Base-by-base conservation (phyloP, 805 yeast species). In the Blastobotrys americana region DNA sequence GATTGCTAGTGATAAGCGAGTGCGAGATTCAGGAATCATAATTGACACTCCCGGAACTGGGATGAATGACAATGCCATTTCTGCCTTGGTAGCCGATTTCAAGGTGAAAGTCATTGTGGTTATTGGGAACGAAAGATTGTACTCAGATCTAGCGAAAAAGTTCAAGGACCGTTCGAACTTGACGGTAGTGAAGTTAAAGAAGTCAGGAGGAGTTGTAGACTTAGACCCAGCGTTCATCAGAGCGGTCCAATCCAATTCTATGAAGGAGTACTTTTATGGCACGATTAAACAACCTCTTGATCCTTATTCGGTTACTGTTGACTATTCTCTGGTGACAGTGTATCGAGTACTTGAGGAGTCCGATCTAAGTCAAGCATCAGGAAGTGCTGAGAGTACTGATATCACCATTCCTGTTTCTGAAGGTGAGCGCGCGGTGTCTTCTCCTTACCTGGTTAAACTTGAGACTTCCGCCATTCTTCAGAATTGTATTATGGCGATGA, bases 241-340 rank as follows among this genome's bases (percentile, higher is more conserved):
- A 56, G 76, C 80, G 31, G 43, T 74, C 18, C 97, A 90, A 61
- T 86, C 88, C 55, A 72, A 77, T 35, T 69, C 82, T 3, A 87
- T 90, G 43, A 78, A 79, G 58, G 94, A 89, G 57, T 93, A 93
- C 62, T 93, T 93, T 56, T 87, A 93, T 58, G 98, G 98, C 2
- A 74, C 75, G 4, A 64, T 72, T 16, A 72, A 72, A 37, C 73
- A 77, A 3, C 49, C 56, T n/a, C 70, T 93, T 43, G 82, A 94
- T 16, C 97, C 99, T 2, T 89, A 80, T 62, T 84, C 94, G 3
- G 76, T 87, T 1, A 86, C 88, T 18, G 78, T 80, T 2, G 86
- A 79, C 55, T 69, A 74, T 45, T 70, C 73, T 13, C 82, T 78
- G 45, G 65, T 85, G 6, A 66, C 72, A 1, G 77, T 86, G 1